Conservation (phyloP, 106 monocot species). For the Narthecium ossifragum region DNA sequence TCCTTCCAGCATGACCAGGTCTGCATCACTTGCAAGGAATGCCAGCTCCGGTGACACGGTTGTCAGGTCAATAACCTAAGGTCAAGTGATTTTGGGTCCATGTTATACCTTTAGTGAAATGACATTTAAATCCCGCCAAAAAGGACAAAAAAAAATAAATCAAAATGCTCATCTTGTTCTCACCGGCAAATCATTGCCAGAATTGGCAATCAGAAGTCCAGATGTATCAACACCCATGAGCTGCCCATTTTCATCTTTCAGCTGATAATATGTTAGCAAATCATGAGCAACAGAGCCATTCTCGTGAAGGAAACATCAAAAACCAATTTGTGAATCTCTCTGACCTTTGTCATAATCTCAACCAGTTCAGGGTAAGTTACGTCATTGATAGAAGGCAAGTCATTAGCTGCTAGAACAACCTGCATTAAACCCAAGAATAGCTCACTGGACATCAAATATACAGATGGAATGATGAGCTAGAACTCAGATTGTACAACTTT, state of each 20-base stretch:
- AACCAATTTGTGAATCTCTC: neutral
- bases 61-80: conserved; percentile 83
- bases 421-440: conserved; percentile 13
- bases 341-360: conserved; percentile 57
- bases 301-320: neutral
- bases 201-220: conserved; percentile 74
- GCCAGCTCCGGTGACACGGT: conserved; percentile 86
- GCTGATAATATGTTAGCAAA: conserved; percentile 31
- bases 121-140: too few species aligned
- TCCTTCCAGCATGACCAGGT: conserved; percentile 87
- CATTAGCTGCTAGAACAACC: conserved; percentile 78
- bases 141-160: too few species aligned
- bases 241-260: conserved; percentile 88
- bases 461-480: neutral
- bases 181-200: conserved; percentile 97
- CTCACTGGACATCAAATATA: neutral
- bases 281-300: conserved; percentile 2
- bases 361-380: conserved; percentile 61
- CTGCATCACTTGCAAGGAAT: conserved; percentile 77
- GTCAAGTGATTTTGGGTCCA: neutral
- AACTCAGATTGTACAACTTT: neutral
- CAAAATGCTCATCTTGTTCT: conserved; percentile 5
- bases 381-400: conserved; percentile 79
- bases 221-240: conserved; percentile 80
- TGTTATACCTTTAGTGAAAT: neutral